phyloP scores from a whole-genome alignment of 2,329 filamentous ascomycete species.

The Grosmannia huntii region DNA sequence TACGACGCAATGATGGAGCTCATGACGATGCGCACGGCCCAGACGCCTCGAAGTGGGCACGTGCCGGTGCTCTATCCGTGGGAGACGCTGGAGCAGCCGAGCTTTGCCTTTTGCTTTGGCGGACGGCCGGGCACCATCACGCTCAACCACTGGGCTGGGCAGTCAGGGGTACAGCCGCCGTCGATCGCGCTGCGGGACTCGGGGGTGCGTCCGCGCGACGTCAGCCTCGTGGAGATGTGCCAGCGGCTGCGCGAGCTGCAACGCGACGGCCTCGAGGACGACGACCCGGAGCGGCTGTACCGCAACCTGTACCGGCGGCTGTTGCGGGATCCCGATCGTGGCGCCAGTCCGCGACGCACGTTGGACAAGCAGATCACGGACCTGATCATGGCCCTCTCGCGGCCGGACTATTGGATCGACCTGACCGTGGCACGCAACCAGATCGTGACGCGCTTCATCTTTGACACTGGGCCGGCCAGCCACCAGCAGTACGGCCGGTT shows the following conservation, averaged over 20 bases:
- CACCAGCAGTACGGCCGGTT: constrained; percentile 49
- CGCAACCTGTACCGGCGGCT: constrained; percentile 54
- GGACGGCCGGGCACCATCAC: constrained; percentile 56
- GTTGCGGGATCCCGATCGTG: constrained; percentile 53
- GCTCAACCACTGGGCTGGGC: constrained; percentile 54
- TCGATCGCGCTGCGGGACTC: constrained; percentile 45
- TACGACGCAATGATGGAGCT: constrained; percentile 46
- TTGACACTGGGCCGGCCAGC: constrained; percentile 43
- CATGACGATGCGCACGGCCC: constrained; percentile 38
- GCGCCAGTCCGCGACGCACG: constrained; percentile 45
- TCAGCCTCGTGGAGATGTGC: constrained; percentile 44
- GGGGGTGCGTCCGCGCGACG: constrained; percentile 45
- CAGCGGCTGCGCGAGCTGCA: constrained; percentile 48
- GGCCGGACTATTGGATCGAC: constrained; percentile 56
- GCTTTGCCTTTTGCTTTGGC: constrained; percentile 55
- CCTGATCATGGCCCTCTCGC: constrained; percentile 54
- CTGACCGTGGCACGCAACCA: constrained; percentile 59
- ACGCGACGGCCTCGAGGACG: constrained; percentile 36
- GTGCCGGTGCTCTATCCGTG: constrained; percentile 37
- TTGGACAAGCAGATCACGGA: constrained; percentile 63
- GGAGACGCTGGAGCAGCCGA: constrained; percentile 64
- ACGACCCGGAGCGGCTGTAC: constrained; percentile 46
- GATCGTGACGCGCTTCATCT: constrained; percentile 61
- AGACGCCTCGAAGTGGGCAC: constrained; percentile 14
- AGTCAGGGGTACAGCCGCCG: constrained; percentile 43